These are phyloP conservation scores for Capsicum rhomboideum DNA, from an alignment of 257 asterid species.

Conservation along the genomic window DNA sequence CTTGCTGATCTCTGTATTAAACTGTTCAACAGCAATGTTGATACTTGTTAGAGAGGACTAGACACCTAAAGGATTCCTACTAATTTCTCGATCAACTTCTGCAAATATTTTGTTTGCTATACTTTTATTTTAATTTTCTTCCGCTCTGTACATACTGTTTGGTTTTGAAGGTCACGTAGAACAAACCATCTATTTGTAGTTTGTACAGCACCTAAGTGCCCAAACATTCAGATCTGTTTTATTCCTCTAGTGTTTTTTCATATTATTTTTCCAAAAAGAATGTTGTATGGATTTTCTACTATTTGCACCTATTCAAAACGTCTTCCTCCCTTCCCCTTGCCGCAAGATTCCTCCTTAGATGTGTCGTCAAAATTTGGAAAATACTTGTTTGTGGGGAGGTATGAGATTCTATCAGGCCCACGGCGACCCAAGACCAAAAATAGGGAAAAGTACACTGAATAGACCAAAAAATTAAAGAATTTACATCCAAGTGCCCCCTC, in stretches of 20 bases:
- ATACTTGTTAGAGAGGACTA: not conserved
- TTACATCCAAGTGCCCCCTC: no score
- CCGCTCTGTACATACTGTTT: not conserved
- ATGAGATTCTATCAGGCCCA: no score
- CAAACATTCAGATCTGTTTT: not conserved
- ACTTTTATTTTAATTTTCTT: not conserved
- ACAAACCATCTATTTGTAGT: not conserved
- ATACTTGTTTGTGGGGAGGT: no score
- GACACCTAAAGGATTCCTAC: not conserved
- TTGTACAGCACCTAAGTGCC: slow-evolving; percentile 1
- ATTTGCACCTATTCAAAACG: not conserved
- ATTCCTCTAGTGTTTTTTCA: not conserved
- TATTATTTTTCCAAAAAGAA: not conserved
- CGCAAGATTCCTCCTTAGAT: no score
- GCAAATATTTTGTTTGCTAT: not conserved
- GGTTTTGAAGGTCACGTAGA: not conserved
- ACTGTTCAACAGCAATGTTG: not conserved
- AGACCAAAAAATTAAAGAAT: no score
- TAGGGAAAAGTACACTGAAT: no score
- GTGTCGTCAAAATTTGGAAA: no score
- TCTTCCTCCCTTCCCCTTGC: no score
- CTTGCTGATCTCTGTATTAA: not conserved
- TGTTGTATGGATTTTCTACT: not conserved
- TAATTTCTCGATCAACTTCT: not conserved
- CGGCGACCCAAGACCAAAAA: no score